Evolutionary conservation across 225 moss, liverwort and hornwort genomes (phyloP), one percentile per base, ranked within the genome.

Genomic region (Polytrichum formosum): DNA sequence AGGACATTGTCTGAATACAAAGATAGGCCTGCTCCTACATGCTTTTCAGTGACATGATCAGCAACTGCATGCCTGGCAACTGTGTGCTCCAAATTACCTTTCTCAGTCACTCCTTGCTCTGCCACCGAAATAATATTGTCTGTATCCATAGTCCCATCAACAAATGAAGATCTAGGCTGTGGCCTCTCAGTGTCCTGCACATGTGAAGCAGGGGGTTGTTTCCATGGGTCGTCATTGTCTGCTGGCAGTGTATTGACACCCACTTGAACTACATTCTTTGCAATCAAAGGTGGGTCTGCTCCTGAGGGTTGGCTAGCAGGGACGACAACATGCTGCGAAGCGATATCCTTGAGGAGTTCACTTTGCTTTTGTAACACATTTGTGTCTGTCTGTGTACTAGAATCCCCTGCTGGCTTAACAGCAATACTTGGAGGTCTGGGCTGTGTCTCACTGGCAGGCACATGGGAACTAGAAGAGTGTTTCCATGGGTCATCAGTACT

Each of bases 401-500:
- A 64, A 46, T 78, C 72, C 58, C 23, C 58, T 20, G 58, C 58
- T 6, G 4, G 58, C 7, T 62, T 63, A 66, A 73, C 30, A 62
- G 61, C 22, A 54, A 76, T 62, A 26, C 68, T 72, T 18, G 82
- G 10, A 22, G 74, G 73, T 25, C 71, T 65, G 37, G 64, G 56
- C 54, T 37, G 54, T 28, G n/a, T 58, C 23, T 78, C 73, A 56
- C 30, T 67, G 64, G 72, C 74, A 64, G 63, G 54, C 31, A 66
- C 29, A 18, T 33, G 20, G 19, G 35, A 33, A 30, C 18, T 7
- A 25, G 31, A 18, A 6, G 29, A 33, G n/a, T 66, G 66, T 74
- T 54, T 76, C 81, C 78, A 81, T 5, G 75, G 75, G 56, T 79
- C 82, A 65, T 80, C 79, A 16, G 63, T 67, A 54, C 64, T 75